Percentiles rank a stretch among this genome's conserved stretches.
phyloP scores from a whole-genome alignment of 805 yeast genomes.

The Pichia sporocuriosa region DNA sequence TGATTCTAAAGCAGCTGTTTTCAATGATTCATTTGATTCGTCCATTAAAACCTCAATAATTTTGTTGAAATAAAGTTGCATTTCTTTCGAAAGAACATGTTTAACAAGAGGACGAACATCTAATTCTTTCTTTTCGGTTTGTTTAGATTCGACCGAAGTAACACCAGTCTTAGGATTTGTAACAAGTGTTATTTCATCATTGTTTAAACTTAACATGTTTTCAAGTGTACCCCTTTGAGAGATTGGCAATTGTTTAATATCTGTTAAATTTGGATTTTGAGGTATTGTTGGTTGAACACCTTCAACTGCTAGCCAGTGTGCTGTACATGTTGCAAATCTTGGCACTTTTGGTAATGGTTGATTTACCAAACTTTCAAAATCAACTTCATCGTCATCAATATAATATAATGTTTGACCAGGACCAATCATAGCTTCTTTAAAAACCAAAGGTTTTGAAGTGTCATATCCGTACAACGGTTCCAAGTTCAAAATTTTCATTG shows the following conservation, averaged over 20 bases:
- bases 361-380: conserved; percentile 87
- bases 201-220: conserved; percentile 48
- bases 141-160: conserved; percentile 21
- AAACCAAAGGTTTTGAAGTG: conserved; percentile 59
- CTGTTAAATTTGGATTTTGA: conserved; percentile 84
- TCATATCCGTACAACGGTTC: conserved; percentile 94
- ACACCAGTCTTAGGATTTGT: conserved; percentile 26
- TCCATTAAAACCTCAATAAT: conserved; percentile 72
- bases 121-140: conserved; percentile 37
- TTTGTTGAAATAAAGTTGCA: conserved; percentile 88
- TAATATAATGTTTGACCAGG: conserved; percentile 92
- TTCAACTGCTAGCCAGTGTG: conserved; percentile 96
- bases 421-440: conserved; percentile 81
- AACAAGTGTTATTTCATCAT: conserved; percentile 31
- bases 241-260: conserved; percentile 72
- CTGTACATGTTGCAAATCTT: conserved; percentile 83
- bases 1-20: conserved; percentile 77
- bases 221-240: conserved; percentile 77
- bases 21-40: conserved; percentile 45
- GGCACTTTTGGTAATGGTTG: conserved; percentile 96
- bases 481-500: conserved; percentile 77
- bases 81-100: conserved; percentile 89
- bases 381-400: conserved; percentile 86
- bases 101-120: conserved; percentile 85
- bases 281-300: conserved; percentile 98